phyloP scores from a whole-genome alignment of 805 yeast species.

The Saturnispora sekii region DNA sequence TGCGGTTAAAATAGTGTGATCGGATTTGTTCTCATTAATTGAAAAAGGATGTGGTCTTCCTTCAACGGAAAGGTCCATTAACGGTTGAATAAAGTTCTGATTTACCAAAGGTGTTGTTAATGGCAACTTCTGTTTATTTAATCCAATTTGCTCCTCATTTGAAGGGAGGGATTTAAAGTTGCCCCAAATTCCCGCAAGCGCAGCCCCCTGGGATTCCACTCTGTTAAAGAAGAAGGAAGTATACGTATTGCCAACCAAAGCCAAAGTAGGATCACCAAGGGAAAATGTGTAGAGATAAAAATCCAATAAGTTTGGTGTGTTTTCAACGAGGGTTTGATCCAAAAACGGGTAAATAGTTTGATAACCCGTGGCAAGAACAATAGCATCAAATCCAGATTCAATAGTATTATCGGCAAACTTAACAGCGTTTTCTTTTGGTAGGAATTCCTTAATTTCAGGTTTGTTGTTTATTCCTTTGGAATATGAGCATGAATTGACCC shows the following conservation, averaged over 20 bases:
- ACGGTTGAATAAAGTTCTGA: slow-evolving; percentile 12
- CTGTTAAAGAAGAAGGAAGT: slow-evolving; percentile 38
- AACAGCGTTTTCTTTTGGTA: slow-evolving; percentile 17
- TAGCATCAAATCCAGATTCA: slow-evolving; percentile 27
- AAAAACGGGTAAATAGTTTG: slow-evolving; percentile 36
- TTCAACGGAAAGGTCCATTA: slow-evolving; percentile 6
- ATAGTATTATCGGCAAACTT: slow-evolving; percentile 27
- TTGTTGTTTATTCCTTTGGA: slow-evolving; percentile 14
- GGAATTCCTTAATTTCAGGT: slow-evolving; percentile 14
- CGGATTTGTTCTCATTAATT: slow-evolving; percentile 9
- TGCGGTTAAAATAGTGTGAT: slow-evolving; percentile 12
- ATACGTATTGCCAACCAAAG: slow-evolving; percentile 32
- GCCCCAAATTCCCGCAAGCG: slow-evolving; percentile 47
- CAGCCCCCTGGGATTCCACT: slow-evolving; percentile 42
- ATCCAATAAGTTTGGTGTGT: slow-evolving; percentile 12
- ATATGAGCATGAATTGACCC: slow-evolving; percentile 11
- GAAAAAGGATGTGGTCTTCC: slow-evolving; percentile 16
- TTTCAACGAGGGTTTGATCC: slow-evolving; percentile 11
- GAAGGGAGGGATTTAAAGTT: slow-evolving; percentile 32
- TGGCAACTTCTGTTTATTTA: slow-evolving; percentile 10
- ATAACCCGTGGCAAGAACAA: slow-evolving; percentile 45
- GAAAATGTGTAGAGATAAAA: slow-evolving; percentile 28
- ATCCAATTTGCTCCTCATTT: slow-evolving; percentile 29
- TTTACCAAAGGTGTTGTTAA: slow-evolving; percentile 7
- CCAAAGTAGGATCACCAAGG: slow-evolving; percentile 35